Percentiles rank a stretch among this genome's conserved stretches.
Evolutionary conservation across 192 early-diverging fungal species (phyloP).

Genomic region (Podila minutissima): DNA sequence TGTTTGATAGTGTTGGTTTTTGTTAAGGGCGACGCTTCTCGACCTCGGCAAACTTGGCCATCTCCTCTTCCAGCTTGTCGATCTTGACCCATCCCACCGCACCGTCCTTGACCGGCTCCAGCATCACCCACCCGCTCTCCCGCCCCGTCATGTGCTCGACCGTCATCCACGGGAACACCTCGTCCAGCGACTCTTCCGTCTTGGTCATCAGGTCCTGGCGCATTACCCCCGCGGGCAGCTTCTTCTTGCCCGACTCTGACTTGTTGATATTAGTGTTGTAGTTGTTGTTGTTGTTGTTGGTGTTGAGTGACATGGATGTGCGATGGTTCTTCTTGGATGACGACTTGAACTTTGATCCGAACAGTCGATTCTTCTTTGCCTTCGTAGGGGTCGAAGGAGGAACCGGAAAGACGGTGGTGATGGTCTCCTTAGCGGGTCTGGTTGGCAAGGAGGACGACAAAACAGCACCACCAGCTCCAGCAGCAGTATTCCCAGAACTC

Average conservation of each 20-base stretch:
- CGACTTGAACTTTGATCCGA: slow-evolving; percentile 15
- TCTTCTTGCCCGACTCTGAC: slow-evolving; percentile 9
- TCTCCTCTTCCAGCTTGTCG: slow-evolving; percentile 44
- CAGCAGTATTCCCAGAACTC: slow-evolving; percentile 44
- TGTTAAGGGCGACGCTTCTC: slow-evolving; percentile 3
- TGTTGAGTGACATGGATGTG: slow-evolving; percentile 2
- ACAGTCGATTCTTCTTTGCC: slow-evolving; percentile 31
- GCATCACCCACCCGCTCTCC: slow-evolving; percentile 49
- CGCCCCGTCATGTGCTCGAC: slow-evolving; percentile 40
- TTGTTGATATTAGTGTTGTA: slow-evolving; percentile 4
- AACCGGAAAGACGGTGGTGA: not conserved
- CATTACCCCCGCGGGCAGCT: slow-evolving; percentile 7
- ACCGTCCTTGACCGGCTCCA: slow-evolving; percentile 46
- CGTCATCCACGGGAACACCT: slow-evolving; percentile 42
- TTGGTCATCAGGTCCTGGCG: slow-evolving; percentile 32
- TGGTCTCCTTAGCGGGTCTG: not conserved
- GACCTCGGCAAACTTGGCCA: slow-evolving; percentile 18
- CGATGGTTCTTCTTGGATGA: slow-evolving; percentile 27
- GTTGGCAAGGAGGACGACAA: slow-evolving; percentile 31
- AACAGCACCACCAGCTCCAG: slow-evolving; percentile 44
- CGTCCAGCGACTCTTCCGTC: slow-evolving; percentile 48
- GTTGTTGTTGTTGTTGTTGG: not conserved
- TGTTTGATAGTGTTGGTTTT: slow-evolving; percentile 7
- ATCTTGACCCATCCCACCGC: slow-evolving; percentile 52
- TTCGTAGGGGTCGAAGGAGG: slow-evolving; percentile 3